Evolutionary conservation across 805 yeast genomes (phyloP).

Genomic region (Candida sakaeoensis): DNA sequence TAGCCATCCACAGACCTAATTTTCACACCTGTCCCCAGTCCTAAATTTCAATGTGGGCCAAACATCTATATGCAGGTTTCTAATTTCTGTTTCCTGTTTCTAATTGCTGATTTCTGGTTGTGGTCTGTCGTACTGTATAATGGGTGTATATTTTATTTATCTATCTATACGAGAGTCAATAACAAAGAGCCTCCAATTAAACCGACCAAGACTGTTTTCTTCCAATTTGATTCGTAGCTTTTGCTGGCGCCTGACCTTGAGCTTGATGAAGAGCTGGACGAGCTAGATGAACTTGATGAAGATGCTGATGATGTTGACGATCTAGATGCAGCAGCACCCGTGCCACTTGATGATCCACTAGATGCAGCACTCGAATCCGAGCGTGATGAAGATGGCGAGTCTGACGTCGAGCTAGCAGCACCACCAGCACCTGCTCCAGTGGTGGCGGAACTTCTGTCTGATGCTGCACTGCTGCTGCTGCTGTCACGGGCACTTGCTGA

Average conservation of each 20-base stretch:
- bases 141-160: too few species aligned
- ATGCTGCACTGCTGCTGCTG: neutral
- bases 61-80: too few species aligned
- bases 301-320: neutral
- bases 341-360: neutral
- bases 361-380: neutral
- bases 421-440: neutral
- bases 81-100: too few species aligned
- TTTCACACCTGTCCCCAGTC: too few species aligned
- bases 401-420: neutral
- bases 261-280: constrained; percentile 1
- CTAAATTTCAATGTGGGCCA: too few species aligned
- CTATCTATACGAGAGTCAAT: neutral
- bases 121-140: too few species aligned
- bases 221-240: neutral
- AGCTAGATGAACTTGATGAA: neutral
- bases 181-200: constrained; percentile 1
- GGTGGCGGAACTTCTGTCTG: neutral
- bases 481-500: neutral
- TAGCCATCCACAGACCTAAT: too few species aligned
- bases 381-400: neutral
- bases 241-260: neutral
- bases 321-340: neutral
- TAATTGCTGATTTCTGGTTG: too few species aligned
- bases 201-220: constrained; percentile 1